phyloP scores from a whole-genome alignment of 345 rosid genomes.

The Iberis pinnata region DNA sequence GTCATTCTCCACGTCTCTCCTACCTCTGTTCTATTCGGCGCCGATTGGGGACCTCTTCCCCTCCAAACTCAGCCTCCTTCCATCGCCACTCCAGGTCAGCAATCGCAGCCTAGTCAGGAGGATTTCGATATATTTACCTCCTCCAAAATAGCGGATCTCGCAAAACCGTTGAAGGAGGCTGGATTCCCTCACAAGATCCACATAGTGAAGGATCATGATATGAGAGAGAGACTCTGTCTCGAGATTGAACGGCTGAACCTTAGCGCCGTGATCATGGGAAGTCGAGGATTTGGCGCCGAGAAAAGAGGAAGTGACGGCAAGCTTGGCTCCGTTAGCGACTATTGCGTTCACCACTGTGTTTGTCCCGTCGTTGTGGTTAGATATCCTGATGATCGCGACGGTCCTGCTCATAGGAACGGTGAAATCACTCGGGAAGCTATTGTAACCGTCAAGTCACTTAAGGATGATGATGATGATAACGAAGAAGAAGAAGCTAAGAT shows the following conservation, averaged over 20 bases:
- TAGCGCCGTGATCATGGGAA: conserved; percentile 82
- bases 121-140: conserved; percentile 56
- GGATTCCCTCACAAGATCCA: conserved; percentile 63
- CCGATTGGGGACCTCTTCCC: conserved; percentile 81
- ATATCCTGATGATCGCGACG: conserved; percentile 56
- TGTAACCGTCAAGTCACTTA: conserved; percentile 33
- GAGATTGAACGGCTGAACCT: conserved; percentile 81
- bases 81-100: not conserved
- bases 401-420: conserved; percentile 23
- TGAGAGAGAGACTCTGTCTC: conserved; percentile 83
- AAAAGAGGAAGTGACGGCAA: conserved; percentile 41
- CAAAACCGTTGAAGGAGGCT: conserved; percentile 63
- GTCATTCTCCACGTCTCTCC: conserved; percentile 92
- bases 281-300: conserved; percentile 72
- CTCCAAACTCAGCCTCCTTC: not conserved
- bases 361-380: conserved; percentile 92
- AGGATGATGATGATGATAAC: conserved; percentile 19
- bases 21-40: conserved; percentile 89
- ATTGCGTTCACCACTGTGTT: conserved; percentile 75
- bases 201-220: conserved; percentile 76
- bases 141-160: conserved; percentile 49
- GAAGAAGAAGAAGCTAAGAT: conserved; percentile 20
- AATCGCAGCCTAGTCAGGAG: conserved; percentile 41
- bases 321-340: conserved; percentile 82
- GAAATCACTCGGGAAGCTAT: conserved; percentile 32